Base-by-base conservation (phyloP, 257 asterid species). In the Capsicum pubescens region DNA sequence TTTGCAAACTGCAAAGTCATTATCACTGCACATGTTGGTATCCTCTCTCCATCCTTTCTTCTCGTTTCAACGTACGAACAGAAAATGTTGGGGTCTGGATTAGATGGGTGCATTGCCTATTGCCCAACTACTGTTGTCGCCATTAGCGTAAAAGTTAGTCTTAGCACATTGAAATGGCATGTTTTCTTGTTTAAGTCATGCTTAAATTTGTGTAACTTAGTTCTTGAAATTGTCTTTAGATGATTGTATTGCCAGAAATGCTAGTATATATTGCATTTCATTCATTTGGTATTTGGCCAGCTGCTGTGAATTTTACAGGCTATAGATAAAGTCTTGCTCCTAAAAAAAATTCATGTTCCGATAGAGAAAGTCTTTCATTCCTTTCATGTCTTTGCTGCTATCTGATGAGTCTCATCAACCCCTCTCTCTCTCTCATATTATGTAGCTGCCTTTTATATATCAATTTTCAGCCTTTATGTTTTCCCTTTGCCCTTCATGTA, bases 41-140 rank as follows among this genome's bases (percentile, higher is more conserved):
- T 72, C 42, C 56, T 50, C 36, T 72, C 81, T 74, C 46, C 63
- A 54, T 46, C 81, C 46, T 12, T 76, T 76, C 48, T 76, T 50
- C 48, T 76, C 52, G 63, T 76, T 76, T 76, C 48, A 76, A 76
- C 13, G 21, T 52, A 4, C 9, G 1, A 26, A 52, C 42, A 52
- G 48, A 52, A 76, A 52, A 12, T 54, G 63, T 76, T 76, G 61
- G 48, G 81, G 48, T 26, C 64, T 54, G 48, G 60, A 76, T 46
- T 52, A 26, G 2, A 52, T 76, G 81, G 81, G 48, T 76, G 63
- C 48, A 52, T 13, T 52, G 63, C 15, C 81, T 76, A 14, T 13
- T 76, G 44, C 64, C 26, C 14, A 52, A 76, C 81, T 21, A 26
- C 81, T 74, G 58, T 50, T 21, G 26, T 68, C 0, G 15, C 14